phyloP scores from a whole-genome alignment of 345 rosid genomes.

The Gynandropsis gynandra region DNA sequence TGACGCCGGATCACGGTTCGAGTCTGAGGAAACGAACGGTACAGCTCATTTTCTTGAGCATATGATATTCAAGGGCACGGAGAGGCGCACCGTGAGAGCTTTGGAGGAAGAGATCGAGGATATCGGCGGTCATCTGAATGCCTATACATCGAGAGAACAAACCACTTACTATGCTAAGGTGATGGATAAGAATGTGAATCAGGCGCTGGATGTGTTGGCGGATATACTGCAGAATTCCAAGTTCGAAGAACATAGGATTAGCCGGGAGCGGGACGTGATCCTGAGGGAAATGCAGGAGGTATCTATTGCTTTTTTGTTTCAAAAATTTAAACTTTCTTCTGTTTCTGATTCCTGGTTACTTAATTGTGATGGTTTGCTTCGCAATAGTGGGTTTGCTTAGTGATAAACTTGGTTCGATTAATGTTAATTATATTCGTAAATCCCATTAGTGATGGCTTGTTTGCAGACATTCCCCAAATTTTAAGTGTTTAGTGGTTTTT shows the following conservation, averaged over 20 bases:
- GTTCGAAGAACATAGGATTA: constrained; percentile 58
- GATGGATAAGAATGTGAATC: constrained; percentile 59
- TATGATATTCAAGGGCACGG: constrained; percentile 95
- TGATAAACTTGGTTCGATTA: no score
- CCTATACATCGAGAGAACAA: constrained; percentile 93
- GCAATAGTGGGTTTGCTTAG: no score
- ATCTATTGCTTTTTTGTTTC: constrained; percentile 1
- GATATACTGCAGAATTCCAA: constrained; percentile 90
- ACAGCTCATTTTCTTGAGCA: constrained; percentile 96
- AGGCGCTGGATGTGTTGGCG: constrained; percentile 70
- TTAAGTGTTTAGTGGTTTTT: no score
- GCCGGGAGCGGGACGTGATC: constrained; percentile 65
- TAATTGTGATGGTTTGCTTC: not conserved
- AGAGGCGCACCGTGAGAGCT: constrained; percentile 44
- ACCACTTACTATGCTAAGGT: constrained; percentile 93
- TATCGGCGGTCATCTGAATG: constrained; percentile 94
- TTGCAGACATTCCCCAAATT: no score
- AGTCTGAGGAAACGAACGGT: constrained; percentile 81
- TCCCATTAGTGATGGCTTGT: no score
- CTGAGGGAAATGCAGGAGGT: constrained; percentile 86
- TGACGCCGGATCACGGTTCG: constrained; percentile 93
- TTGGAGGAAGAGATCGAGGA: constrained; percentile 93
- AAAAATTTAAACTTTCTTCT: not conserved
- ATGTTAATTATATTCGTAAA: no score
- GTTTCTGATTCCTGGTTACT: no score